Percentiles rank a stretch among this genome's conserved stretches.
Conservation (phyloP, 2,329 filamentous ascomycete genomes). For the Thelonectria blattea region DNA sequence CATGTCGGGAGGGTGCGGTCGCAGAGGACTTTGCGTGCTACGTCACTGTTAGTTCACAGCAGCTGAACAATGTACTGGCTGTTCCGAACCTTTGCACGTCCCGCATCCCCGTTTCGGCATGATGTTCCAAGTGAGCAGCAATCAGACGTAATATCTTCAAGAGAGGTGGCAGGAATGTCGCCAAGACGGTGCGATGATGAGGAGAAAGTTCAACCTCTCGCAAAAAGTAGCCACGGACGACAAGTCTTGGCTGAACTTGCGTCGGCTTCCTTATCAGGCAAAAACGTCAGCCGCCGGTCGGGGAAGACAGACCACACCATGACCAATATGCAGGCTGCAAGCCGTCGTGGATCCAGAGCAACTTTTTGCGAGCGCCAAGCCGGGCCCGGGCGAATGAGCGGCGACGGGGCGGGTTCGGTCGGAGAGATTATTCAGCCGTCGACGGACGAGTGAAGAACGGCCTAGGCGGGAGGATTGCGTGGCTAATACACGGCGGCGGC, state of each 20-base stretch:
- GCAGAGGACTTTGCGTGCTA: conserved; percentile 31
- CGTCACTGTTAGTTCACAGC: background rate
- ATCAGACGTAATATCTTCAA: no score
- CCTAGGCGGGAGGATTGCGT: background rate
- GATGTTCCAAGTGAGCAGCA: no score
- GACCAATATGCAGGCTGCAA: background rate
- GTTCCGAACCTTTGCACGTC: background rate
- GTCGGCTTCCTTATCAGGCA: background rate
- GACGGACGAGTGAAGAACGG: background rate
- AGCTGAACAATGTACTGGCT: background rate
- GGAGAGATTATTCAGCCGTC: background rate
- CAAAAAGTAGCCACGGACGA: background rate
- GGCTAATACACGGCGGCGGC: background rate
- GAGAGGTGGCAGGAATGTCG: background rate
- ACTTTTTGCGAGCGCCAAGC: background rate
- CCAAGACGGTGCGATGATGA: background rate
- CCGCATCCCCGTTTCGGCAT: background rate
- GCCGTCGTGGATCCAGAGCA: background rate
- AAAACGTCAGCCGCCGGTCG: background rate
- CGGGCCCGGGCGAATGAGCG: background rate
- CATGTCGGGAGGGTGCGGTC: conserved; percentile 24
- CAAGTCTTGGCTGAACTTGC: background rate
- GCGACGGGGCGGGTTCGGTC: background rate
- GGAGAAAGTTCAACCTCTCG: background rate
- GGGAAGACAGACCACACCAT: no score